phyloP scores from a whole-genome alignment of 768 basidiomycete genomes.

The Suillus clintonianus region DNA sequence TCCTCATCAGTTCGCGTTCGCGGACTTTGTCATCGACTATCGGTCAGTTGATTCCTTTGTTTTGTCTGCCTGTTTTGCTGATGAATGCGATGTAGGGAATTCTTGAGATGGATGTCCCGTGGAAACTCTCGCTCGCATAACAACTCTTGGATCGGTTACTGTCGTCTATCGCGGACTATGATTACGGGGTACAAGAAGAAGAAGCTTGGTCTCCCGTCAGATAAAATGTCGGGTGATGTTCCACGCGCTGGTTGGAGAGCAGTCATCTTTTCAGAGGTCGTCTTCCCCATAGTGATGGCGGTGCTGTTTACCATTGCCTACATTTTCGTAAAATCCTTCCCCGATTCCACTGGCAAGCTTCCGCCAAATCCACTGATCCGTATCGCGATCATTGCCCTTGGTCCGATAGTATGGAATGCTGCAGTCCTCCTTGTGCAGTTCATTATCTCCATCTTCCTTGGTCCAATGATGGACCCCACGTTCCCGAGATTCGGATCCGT shows the following conservation, averaged over 20 bases:
- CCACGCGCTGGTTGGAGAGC: slow-evolving; percentile 93
- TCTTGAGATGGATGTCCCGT: slow-evolving; percentile 97
- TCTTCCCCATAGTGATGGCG: slow-evolving; percentile 87
- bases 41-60: slow-evolving; percentile 47
- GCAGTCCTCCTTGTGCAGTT: slow-evolving; percentile 85
- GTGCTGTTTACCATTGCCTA: slow-evolving; percentile 85
- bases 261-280: slow-evolving; percentile 82
- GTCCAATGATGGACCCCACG: slow-evolving; percentile 82
- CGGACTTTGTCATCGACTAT: slow-evolving; percentile 97
- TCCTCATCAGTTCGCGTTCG: slow-evolving; percentile 98
- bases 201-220: slow-evolving; percentile 93
- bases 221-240: slow-evolving; percentile 94
- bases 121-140: slow-evolving; percentile 97
- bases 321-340: slow-evolving; percentile 92
- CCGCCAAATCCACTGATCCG: slow-evolving; percentile 87
- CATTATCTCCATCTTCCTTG: slow-evolving; percentile 88
- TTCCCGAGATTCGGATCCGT: slow-evolving; percentile 90
- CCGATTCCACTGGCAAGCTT: slow-evolving; percentile 54
- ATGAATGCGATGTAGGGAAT: slow-evolving; percentile 62
- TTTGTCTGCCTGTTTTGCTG: background rate
- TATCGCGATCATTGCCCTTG: slow-evolving; percentile 89
- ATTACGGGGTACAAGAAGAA: slow-evolving; percentile 99
- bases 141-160: slow-evolving; percentile 99
- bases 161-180: slow-evolving; percentile 94
- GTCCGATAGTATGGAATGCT: slow-evolving; percentile 95